Percentiles rank a stretch among this genome's conserved stretches.
These are phyloP conservation scores for Rosa hybrid DNA, from an alignment of 331 rosid species.

Conservation along the genomic window DNA sequence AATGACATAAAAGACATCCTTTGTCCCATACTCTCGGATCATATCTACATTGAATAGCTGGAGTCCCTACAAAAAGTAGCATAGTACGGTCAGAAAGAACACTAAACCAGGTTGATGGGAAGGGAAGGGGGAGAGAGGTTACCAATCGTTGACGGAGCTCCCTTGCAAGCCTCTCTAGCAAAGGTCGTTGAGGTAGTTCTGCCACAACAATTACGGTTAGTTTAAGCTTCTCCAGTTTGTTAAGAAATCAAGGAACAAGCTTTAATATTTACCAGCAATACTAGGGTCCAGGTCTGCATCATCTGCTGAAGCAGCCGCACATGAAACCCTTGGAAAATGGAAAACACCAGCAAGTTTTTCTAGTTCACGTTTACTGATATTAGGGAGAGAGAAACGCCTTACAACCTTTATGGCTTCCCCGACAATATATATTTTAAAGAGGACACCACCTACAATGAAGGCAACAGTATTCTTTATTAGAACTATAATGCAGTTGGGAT, in stretches of 20 bases:
- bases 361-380: constrained; percentile 61
- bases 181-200: constrained; percentile 74
- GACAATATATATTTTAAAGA: constrained; percentile 68
- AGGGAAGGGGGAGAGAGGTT: not conserved
- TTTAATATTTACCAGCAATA: constrained; percentile 57
- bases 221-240: not conserved
- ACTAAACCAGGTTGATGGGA: not conserved
- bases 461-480: not conserved
- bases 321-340: constrained; percentile 82
- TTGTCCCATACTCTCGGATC: constrained; percentile 78
- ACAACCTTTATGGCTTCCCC: constrained; percentile 78
- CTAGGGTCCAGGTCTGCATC: constrained; percentile 79
- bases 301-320: constrained; percentile 85
- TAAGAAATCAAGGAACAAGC: not conserved
- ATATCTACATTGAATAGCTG: constrained; percentile 84
- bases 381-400: constrained; percentile 85
- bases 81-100: constrained; percentile 25
- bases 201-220: constrained; percentile 31
- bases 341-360: constrained; percentile 63
- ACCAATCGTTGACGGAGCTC: constrained; percentile 72
- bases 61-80: constrained; percentile 56
- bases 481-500: not conserved
- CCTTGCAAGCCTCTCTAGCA: constrained; percentile 72
- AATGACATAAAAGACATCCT: constrained; percentile 80
- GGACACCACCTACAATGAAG: constrained; percentile 59